These are phyloP conservation scores for Teratosphaeria viscida DNA, from an alignment of 2,329 filamentous ascomycete species.

Conservation along the genomic window DNA sequence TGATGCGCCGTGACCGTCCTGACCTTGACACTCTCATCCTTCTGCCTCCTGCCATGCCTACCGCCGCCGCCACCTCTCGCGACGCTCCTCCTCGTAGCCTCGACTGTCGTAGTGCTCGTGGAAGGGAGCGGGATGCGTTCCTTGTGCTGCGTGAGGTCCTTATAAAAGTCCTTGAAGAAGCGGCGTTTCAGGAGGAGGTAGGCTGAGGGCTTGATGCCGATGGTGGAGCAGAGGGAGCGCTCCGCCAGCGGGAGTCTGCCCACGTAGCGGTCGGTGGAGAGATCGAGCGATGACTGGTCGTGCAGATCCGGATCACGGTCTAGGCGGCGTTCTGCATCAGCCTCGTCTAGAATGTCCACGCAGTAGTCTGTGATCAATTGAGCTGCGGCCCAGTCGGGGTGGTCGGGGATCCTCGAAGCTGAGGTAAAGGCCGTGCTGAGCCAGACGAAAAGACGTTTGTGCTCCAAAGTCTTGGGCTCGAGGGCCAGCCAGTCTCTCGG, in stretches of 20 bases:
- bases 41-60: not conserved
- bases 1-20: conserved; percentile 10
- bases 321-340: conserved; percentile 7
- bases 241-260: conserved; percentile 11
- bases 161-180: conserved; percentile 13
- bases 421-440: conserved; percentile 9
- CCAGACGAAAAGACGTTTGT: conserved; percentile 8
- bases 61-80: not conserved
- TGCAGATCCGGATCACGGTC: not conserved
- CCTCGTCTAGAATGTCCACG: conserved; percentile 5
- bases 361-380: conserved; percentile 9
- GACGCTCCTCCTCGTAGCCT: not conserved
- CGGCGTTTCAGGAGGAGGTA: conserved; percentile 17
- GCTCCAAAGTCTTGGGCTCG: conserved; percentile 1
- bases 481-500: not conserved
- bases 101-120: not conserved
- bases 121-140: conserved; percentile 3
- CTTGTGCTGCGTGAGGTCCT: conserved; percentile 4
- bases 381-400: conserved; percentile 12
- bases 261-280: conserved; percentile 13
- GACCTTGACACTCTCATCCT: conserved; percentile 4
- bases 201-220: conserved; percentile 10
- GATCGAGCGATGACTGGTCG: not conserved
- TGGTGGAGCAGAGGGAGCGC: conserved; percentile 7
- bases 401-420: conserved; percentile 10